Conservation (phyloP, 164 flowering plant genomes). For the Platanus orientalis region DNA sequence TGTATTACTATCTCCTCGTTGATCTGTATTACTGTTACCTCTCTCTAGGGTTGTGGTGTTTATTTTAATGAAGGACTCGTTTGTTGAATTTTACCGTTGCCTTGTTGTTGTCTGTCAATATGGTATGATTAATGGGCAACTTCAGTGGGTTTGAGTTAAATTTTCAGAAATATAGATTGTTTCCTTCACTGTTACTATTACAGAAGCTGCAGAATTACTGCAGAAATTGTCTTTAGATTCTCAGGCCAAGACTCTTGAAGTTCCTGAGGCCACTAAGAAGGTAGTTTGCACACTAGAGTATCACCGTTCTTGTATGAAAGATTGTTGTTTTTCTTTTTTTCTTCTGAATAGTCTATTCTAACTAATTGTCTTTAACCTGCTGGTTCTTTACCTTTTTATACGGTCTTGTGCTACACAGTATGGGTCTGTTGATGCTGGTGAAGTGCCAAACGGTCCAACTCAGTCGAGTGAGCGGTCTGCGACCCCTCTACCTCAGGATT, state of each 20-base stretch:
- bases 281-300: slow-evolving; percentile 17
- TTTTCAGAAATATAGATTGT: background rate
- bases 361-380: no score
- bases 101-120: no score
- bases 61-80: no score
- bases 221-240: slow-evolving; percentile 61
- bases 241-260: slow-evolving; percentile 42
- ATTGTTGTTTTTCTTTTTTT: background rate
- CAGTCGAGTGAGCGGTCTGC: slow-evolving; percentile 44
- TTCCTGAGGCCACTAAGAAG: slow-evolving; percentile 59
- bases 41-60: no score
- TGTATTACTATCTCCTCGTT: no score
- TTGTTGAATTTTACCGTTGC: no score
- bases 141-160: no score
- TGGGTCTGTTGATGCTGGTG: slow-evolving; percentile 38
- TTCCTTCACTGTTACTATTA: slow-evolving; percentile 29
- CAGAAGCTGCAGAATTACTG: slow-evolving; percentile 66
- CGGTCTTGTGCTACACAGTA: slow-evolving; percentile 35
- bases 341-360: background rate
- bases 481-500: slow-evolving; percentile 30
- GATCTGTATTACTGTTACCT: no score
- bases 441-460: slow-evolving; percentile 36
- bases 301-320: background rate
- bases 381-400: background rate
- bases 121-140: no score